Evolutionary conservation across 139 green algal species (phyloP).

Genomic region (Eudorina sp.): DNA sequence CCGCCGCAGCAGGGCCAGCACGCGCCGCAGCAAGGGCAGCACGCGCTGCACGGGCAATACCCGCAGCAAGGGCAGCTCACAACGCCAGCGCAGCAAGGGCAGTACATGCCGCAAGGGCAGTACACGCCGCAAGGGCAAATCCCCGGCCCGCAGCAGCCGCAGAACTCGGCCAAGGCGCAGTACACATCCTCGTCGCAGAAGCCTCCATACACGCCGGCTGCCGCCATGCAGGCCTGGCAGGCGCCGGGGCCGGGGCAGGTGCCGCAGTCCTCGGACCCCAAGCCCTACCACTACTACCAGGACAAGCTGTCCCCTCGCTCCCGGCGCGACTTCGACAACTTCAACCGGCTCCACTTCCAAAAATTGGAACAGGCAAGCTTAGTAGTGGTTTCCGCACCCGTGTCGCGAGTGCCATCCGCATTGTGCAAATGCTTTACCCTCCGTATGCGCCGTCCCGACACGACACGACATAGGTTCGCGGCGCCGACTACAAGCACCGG

Average conservation of each 20-base stretch:
- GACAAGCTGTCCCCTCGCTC: constrained; percentile 31
- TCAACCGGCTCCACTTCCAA: constrained; percentile 40
- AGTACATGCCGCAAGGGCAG: constrained; percentile 14
- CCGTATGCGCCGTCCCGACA: no score
- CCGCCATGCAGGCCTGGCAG: not conserved
- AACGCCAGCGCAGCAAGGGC: not conserved
- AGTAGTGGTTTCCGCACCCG: no score
- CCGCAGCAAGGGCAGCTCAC: not conserved
- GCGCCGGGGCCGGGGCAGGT: not conserved
- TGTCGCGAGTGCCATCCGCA: no score
- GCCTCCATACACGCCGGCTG: not conserved
- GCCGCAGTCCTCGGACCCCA: not conserved
- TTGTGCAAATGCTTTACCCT: no score
- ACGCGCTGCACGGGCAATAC: not conserved
- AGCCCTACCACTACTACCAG: constrained; percentile 49
- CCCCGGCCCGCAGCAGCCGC: not conserved
- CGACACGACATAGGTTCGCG: constrained; percentile 41
- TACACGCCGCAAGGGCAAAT: not conserved
- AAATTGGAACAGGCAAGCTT: constrained; percentile 38
- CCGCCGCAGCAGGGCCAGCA: not conserved
- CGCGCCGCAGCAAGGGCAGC: constrained; percentile 2
- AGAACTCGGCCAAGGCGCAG: not conserved
- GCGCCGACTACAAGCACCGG: constrained; percentile 44
- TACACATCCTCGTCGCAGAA: not conserved
- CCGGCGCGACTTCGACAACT: constrained; percentile 18